Evolutionary conservation across 2,329 filamentous ascomycete species (phyloP), one percentile per base, ranked within the genome.

Genomic region (Penicillium freii): DNA sequence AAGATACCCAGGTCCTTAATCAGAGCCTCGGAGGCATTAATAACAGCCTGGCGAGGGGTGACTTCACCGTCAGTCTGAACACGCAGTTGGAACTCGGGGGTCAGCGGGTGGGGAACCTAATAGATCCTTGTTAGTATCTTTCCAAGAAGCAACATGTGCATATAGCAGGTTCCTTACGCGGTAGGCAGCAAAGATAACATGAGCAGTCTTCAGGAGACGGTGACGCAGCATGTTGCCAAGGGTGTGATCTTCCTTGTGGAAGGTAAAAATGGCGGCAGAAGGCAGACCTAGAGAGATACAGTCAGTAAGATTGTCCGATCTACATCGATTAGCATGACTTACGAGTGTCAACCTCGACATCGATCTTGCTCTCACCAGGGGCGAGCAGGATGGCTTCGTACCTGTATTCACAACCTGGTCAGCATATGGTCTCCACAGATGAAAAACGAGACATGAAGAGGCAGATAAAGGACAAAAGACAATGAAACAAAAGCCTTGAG

Each of bases 171-270:
- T 43, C 27, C 57, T 50, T 88, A 89, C 86, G 77, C 95, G 95
- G 82, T 99, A 99, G 13, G 89, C 94, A 58, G 92, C 87, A 82
- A 97, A 96, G 67, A 89, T 81, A 67, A 99, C 89, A 72, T 95
- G 88, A 19, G 86, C 84, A 69, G 91, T 89, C 73, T 90, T 87
- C 78, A 94, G 87, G 56, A 99, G 88, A 69, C 93, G 90, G 69
- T 91, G 87, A 47, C 89, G 85, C 56, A 99, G 83, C 55, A 99
- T 83, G 75, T 99, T 97, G 67, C 88, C 94, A 27, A 99, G 84
- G 1, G 93, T 97, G 78, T 97, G 93, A 69, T 99, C 94, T 75
- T 99, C 94, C 76, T 97, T 97, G 77, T 91, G 91, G 77, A 99
- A 87, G 58, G 91, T 87, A 79, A 99, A 99, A 76, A 97, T 90